Evolutionary conservation across 768 basidiomycete species (phyloP).

Genomic region (Galerina sulciceps): DNA sequence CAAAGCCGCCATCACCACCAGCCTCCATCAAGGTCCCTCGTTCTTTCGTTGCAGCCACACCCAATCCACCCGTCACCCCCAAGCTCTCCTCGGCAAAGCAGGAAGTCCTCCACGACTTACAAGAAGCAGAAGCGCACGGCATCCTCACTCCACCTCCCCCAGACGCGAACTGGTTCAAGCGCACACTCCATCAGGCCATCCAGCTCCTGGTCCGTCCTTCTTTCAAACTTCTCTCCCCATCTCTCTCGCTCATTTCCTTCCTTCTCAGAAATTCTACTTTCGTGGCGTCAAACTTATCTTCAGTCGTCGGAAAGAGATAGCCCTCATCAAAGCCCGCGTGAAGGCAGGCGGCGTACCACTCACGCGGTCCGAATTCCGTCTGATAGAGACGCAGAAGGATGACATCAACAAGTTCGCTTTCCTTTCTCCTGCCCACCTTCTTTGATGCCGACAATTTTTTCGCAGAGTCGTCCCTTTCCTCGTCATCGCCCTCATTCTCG

Average conservation of each 20-base stretch:
- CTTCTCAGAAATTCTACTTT: conserved; percentile 79
- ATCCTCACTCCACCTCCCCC: conserved; percentile 69
- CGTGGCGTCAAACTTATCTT: conserved; percentile 76
- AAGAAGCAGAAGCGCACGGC: conserved; percentile 69
- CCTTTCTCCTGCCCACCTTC: neutral
- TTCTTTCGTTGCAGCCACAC: conserved; percentile 21
- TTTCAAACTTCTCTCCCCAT: neutral
- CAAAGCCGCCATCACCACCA: conserved; percentile 31
- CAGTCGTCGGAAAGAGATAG: conserved; percentile 58
- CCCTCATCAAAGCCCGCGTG: conserved; percentile 58
- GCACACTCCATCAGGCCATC: conserved; percentile 51
- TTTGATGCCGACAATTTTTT: conserved; percentile 15
- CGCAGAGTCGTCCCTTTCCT: conserved; percentile 79
- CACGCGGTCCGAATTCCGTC: conserved; percentile 69
- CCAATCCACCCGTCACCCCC: conserved; percentile 7
- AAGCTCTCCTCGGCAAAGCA: conserved; percentile 46
- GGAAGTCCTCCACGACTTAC: conserved; percentile 62
- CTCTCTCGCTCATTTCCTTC: neutral
- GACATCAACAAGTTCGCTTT: conserved; percentile 70
- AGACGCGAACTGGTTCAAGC: conserved; percentile 59
- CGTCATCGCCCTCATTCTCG: conserved; percentile 71
- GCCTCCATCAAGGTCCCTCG: conserved; percentile 25
- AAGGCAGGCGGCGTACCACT: conserved; percentile 62
- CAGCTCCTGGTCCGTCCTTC: conserved; percentile 46
- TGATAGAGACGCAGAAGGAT: conserved; percentile 66